A percentile compares a stretch with the other conserved stretches of the same genome.
phyloP scores from a whole-genome alignment of 2,329 filamentous ascomycete genomes.

The Blumeriella jaapii region DNA sequence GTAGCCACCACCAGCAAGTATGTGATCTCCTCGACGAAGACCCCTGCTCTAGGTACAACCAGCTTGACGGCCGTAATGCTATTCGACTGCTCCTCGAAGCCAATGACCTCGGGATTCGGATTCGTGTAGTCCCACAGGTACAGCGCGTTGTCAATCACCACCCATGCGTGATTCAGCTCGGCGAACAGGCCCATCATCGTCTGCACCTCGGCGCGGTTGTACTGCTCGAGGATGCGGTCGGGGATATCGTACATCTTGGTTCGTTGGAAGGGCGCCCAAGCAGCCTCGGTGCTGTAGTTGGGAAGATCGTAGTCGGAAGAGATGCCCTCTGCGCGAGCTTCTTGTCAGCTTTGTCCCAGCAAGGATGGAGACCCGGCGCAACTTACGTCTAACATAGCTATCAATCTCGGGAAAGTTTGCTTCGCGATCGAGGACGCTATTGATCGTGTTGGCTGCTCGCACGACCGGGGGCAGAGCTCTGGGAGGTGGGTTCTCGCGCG shows the following conservation, averaged over 20 bases:
- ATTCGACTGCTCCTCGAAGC: constrained; percentile 80
- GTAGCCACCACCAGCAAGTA: constrained; percentile 87
- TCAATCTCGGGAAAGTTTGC: constrained; percentile 81
- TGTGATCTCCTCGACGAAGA: constrained; percentile 78
- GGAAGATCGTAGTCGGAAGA: constrained; percentile 87
- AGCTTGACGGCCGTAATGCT: constrained; percentile 87
- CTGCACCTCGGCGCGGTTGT: constrained; percentile 74
- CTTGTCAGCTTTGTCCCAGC: constrained; percentile 20
- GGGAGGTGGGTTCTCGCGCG: constrained; percentile 15
- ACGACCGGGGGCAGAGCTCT: constrained; percentile 55
- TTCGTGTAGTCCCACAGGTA: constrained; percentile 98
- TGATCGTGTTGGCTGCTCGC: constrained; percentile 74
- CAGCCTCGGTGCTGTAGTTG: constrained; percentile 39
- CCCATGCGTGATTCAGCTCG: constrained; percentile 89
- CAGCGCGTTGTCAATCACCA: constrained; percentile 87
- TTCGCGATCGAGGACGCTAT: constrained; percentile 64
- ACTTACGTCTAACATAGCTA: constrained; percentile 77
- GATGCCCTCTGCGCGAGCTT: constrained; percentile 53
- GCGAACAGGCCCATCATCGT: constrained; percentile 95
- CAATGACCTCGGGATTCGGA: constrained; percentile 81
- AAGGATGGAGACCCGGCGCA: constrained; percentile 17
- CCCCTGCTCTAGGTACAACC: constrained; percentile 70
- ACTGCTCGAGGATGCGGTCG: constrained; percentile 83
- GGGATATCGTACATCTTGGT: constrained; percentile 81
- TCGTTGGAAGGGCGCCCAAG: constrained; percentile 86